Percentiles rank a stretch among this genome's conserved stretches.
These are phyloP conservation scores for Mariannaea sp. DNA, from an alignment of 2,329 filamentous ascomycete species.

Conservation along the genomic window DNA sequence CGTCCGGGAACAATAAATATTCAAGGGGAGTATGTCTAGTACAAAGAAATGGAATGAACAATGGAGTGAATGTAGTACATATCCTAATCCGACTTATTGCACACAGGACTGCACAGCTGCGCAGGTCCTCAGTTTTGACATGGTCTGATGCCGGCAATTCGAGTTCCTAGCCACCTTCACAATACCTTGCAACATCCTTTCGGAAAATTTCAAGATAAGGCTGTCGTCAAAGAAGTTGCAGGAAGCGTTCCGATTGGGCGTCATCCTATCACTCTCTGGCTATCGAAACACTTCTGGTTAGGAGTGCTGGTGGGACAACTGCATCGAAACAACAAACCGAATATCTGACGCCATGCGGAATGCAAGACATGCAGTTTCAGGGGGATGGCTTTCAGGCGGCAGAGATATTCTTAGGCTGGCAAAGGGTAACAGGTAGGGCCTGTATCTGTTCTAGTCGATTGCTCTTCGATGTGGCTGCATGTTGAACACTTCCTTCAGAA, in stretches of 20 bases:
- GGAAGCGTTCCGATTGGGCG: not conserved
- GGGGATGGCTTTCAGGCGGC: not conserved
- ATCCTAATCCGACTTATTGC: no score
- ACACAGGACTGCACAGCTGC: no score
- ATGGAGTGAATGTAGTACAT: no score
- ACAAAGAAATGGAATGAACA: no score
- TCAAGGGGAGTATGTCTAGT: no score
- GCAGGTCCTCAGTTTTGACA: no score
- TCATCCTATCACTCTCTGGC: not conserved
- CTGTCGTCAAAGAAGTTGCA: no score
- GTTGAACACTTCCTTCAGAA: not conserved
- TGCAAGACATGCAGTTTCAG: not conserved
- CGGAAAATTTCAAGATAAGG: no score
- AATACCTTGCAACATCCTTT: no score
- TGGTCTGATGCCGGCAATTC: no score
- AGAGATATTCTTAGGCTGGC: constrained; percentile 1
- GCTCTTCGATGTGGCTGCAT: constrained; percentile 1
- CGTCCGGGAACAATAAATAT: no score
- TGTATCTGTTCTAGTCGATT: not conserved
- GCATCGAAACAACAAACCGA: not conserved
- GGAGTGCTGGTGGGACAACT: not conserved
- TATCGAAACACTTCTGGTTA: not conserved
- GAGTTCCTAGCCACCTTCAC: no score
- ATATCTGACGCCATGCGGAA: not conserved
- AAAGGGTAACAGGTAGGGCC: not conserved